These are phyloP conservation scores for Cordia subcordata DNA, from an alignment of 257 asterid species.

Conservation along the genomic window DNA sequence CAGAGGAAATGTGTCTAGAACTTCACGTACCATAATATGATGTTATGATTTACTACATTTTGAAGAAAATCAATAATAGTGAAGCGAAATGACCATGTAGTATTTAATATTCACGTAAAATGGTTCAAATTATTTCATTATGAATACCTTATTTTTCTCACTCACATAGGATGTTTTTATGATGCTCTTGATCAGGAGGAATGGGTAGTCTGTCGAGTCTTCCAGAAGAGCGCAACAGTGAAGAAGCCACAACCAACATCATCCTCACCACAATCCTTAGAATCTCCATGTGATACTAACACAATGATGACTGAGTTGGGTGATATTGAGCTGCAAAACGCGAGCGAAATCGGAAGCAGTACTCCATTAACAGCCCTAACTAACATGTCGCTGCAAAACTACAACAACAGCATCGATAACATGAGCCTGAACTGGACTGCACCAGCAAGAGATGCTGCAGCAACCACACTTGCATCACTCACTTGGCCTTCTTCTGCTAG, in stretches of 20 bases:
- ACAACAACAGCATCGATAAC: slow-evolving; percentile 12
- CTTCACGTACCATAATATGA: too few relatives aligned
- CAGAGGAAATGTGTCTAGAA: too few relatives aligned
- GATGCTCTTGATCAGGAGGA: slow-evolving; percentile 50
- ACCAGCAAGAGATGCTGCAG: too few relatives aligned
- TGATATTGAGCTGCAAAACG: slow-evolving; percentile 47
- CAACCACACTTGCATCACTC: slow-evolving; percentile 33
- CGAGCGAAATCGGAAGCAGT: slow-evolving; percentile 28
- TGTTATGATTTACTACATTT: too few relatives aligned
- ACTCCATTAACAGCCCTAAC: slow-evolving; percentile 3
- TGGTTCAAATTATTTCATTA: too few relatives aligned
- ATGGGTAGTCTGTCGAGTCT: slow-evolving; percentile 83
- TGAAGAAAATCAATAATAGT: too few relatives aligned
- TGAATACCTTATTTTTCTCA: too few relatives aligned
- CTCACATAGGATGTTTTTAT: too few relatives aligned
- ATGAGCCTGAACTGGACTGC: slow-evolving; percentile 32
- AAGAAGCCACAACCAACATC: slow-evolving; percentile 53
- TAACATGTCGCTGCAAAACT: slow-evolving; percentile 27
- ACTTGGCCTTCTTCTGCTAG: slow-evolving; percentile 46
- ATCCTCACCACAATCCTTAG: slow-evolving; percentile 54
- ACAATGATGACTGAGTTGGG: slow-evolving; percentile 40
- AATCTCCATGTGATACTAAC: slow-evolving; percentile 44
- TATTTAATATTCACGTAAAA: too few relatives aligned
- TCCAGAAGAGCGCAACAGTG: slow-evolving; percentile 54
- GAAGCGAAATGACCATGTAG: too few relatives aligned